Evolutionary conservation across 257 asterid genomes (phyloP).

Genomic region (Handroanthus guayacan): DNA sequence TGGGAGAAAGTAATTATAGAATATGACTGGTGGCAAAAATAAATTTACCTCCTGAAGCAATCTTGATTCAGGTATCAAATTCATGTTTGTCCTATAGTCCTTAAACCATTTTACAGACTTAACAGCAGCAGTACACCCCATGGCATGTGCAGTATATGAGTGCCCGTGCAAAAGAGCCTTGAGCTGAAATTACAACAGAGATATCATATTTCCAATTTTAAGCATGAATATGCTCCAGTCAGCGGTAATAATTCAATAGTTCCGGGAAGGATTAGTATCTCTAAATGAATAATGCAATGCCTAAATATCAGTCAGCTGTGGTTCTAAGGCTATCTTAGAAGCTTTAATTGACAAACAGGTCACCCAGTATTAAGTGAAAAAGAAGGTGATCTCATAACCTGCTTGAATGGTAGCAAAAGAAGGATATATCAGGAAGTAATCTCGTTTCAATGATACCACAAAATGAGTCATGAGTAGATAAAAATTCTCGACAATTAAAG

Average conservation of each 20-base stretch:
- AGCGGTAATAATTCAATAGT: not conserved
- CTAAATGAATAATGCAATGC: not conserved
- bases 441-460: too few species aligned
- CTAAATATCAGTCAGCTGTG: slow-evolving; percentile 1
- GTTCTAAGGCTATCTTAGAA: not conserved
- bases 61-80: slow-evolving; percentile 61
- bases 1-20: too few species aligned
- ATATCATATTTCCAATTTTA: slow-evolving; percentile 17
- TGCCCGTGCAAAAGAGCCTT: slow-evolving; percentile 97
- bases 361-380: not conserved
- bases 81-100: slow-evolving; percentile 63
- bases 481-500: too few species aligned
- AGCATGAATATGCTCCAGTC: slow-evolving; percentile 22
- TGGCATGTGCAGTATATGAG: slow-evolving; percentile 94
- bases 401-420: not conserved
- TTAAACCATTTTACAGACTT: slow-evolving; percentile 93
- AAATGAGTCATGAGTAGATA: too few species aligned
- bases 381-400: not conserved
- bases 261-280: not conserved
- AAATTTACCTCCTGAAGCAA: slow-evolving; percentile 77
- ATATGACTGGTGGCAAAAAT: not conserved
- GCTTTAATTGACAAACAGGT: not conserved
- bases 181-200: slow-evolving; percentile 62
- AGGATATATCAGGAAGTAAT: too few species aligned
- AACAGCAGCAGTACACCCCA: slow-evolving; percentile 92